These are phyloP conservation scores for Anethum foeniculum DNA, from an alignment of 140 eudicot species.

Conservation along the genomic window DNA sequence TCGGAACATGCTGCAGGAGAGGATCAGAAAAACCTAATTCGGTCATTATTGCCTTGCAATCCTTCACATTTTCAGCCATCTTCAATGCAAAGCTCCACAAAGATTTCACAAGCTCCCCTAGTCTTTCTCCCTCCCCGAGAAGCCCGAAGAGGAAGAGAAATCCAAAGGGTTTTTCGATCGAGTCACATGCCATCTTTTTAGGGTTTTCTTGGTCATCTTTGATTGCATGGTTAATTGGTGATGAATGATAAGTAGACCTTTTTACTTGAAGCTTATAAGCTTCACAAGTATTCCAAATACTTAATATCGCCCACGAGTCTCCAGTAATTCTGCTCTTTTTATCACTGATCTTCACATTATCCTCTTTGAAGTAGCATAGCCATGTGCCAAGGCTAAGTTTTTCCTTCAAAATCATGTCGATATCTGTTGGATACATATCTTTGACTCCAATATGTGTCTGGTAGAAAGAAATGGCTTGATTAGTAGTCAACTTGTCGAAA, in stretches of 20 bases:
- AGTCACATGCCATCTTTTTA: slow-evolving; percentile 9
- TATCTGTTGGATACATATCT: slow-evolving; percentile 20
- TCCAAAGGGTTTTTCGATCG: slow-evolving; percentile 16
- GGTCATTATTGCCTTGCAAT: slow-evolving; percentile 14
- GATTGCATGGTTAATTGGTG: slow-evolving; percentile 10
- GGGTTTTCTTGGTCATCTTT: slow-evolving; percentile 1
- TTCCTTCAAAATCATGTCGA: slow-evolving; percentile 16
- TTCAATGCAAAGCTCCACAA: slow-evolving; percentile 20
- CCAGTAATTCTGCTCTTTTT: not conserved
- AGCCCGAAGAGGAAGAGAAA: slow-evolving; percentile 20
- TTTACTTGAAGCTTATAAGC: slow-evolving; percentile 13
- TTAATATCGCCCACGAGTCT: slow-evolving; percentile 19
- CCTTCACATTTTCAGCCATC: slow-evolving; percentile 16
- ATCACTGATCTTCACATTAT: not conserved
- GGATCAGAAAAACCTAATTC: slow-evolving; percentile 25
- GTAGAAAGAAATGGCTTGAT: slow-evolving; percentile 21
- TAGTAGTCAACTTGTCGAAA: slow-evolving; percentile 10
- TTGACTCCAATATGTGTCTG: not conserved
- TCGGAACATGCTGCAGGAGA: slow-evolving; percentile 12
- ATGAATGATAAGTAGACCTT: slow-evolving; percentile 2
- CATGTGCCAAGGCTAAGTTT: slow-evolving; percentile 23
- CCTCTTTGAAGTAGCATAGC: slow-evolving; percentile 20
- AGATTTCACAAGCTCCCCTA: slow-evolving; percentile 16
- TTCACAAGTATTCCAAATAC: slow-evolving; percentile 26
- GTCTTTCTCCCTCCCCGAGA: slow-evolving; percentile 21